Evolutionary conservation across 2,329 filamentous ascomycete genomes (phyloP).

Genomic region (Pseudocercospora macadamiae): DNA sequence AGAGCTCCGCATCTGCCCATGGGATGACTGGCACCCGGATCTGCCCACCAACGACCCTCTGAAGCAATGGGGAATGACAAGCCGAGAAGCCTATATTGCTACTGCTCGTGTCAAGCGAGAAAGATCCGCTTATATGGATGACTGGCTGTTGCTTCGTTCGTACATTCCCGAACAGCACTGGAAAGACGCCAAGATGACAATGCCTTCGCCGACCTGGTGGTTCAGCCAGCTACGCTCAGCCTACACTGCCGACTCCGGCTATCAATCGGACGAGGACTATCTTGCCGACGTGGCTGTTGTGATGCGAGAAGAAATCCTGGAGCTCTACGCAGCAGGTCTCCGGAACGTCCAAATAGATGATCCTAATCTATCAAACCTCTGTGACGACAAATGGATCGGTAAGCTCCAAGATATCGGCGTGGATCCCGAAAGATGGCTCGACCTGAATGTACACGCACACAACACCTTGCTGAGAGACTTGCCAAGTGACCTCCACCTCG

Average conservation of each 20-base stretch:
- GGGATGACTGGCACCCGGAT: not conserved
- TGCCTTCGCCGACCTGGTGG: conserved; percentile 63
- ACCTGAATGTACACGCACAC: conserved; percentile 73
- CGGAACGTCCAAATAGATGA: conserved; percentile 53
- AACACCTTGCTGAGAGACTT: conserved; percentile 68
- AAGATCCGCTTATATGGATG: conserved; percentile 1
- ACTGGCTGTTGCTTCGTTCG: not conserved
- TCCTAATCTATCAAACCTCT: conserved; percentile 61
- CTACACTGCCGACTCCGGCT: conserved; percentile 46
- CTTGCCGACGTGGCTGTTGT: conserved; percentile 51
- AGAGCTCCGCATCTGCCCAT: conserved; percentile 14
- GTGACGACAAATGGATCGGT: conserved; percentile 68
- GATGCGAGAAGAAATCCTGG: conserved; percentile 49
- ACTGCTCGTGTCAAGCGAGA: conserved; percentile 3
- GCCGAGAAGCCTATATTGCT: not conserved
- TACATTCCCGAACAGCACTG: conserved; percentile 4
- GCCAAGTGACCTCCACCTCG: conserved; percentile 71
- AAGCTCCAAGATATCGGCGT: conserved; percentile 67
- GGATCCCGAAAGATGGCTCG: conserved; percentile 67
- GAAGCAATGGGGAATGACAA: not conserved
- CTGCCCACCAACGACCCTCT: conserved; percentile 7
- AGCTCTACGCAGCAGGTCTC: conserved; percentile 48
- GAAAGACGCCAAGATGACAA: conserved; percentile 7
- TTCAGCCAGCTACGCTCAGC: conserved; percentile 57
- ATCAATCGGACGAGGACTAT: conserved; percentile 50